These are phyloP conservation scores for Gamarada debralockiae DNA, from an alignment of 495 filamentous ascomycete genomes.

Conservation along the genomic window DNA sequence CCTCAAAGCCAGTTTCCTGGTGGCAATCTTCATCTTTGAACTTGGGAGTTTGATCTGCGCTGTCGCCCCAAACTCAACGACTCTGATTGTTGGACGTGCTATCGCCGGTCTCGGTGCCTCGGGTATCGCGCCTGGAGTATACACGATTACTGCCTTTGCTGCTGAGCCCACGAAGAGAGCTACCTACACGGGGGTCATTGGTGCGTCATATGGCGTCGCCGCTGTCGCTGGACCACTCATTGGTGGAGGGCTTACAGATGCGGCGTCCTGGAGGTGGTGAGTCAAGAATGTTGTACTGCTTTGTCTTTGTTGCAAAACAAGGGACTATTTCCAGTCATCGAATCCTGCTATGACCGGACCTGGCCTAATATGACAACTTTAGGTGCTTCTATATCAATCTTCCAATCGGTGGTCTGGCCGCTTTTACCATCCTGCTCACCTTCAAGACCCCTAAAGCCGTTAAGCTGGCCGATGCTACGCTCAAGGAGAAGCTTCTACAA, in stretches of 20 bases:
- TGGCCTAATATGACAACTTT: background rate
- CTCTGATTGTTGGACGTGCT: conserved; percentile 52
- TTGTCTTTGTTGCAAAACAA: background rate
- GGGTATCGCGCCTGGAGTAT: conserved; percentile 45
- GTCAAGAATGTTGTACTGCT: background rate
- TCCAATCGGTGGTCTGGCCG: conserved; percentile 45
- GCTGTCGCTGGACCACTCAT: conserved; percentile 67
- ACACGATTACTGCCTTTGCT: conserved; percentile 45
- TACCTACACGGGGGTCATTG: conserved; percentile 65
- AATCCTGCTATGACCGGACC: background rate
- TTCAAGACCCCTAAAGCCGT: conserved; percentile 39
- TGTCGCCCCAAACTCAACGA: conserved; percentile 40
- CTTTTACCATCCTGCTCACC: conserved; percentile 40
- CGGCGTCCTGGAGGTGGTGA: conserved; percentile 26
- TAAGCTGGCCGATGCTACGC: background rate
- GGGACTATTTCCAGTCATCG: background rate
- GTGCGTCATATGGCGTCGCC: conserved; percentile 50
- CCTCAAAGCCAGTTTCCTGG: conserved; percentile 44
- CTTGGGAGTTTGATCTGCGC: conserved; percentile 54
- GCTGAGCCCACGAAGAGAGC: conserved; percentile 46
- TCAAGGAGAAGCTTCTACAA: conserved; percentile 12
- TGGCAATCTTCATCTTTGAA: conserved; percentile 44
- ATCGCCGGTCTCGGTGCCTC: conserved; percentile 48
- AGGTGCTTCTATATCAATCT: conserved; percentile 43
- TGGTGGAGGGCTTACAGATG: conserved; percentile 48